Base-by-base conservation (phyloP, 1,284 basidiomycete genomes). In the Singerocomus inundabilis region DNA sequence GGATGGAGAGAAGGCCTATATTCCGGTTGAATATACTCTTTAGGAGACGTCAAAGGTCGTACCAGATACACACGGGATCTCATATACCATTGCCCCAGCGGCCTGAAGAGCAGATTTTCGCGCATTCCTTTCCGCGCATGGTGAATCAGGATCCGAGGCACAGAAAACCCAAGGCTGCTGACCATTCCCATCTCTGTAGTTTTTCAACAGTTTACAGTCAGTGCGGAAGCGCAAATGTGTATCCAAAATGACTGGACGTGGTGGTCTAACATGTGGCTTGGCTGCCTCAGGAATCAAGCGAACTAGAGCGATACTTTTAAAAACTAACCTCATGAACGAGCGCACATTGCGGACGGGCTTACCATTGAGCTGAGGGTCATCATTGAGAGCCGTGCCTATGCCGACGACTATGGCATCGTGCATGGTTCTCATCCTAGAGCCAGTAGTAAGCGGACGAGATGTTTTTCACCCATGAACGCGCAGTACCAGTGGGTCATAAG, bases 341-440 rank as follows among this genome's bases (percentile, higher is more conserved):
- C 21, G 29, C 32, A 33, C n/a, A 11, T 46, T 30, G 24, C 21
- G 2, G 37, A 32, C 21, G 37, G 34, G 68, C 84, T 56, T 59
- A 93, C 94, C 86, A 64, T 95, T 97, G 21, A 99, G 75, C 61
- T 96, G 89, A 10, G 96, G 96, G 67, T 99, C 80, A 61, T 99
- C 96, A 59, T 93, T 93, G 41, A 93, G 69, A 11, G 93, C 83
- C 0, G 96, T 98, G 5, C 91, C 91, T 36, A 96, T 82, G 6
- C 96, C 96, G 37, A 99, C 79, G 28, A 99, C 72, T 54, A 99
- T 98, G 9, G 82, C 93, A 64, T 97, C 91, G 70, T 98, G 95
- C 78, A 93, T 81, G 0, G 88, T 79, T 56, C 92, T 77, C 79
- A 93, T 82, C 85, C 89, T 93, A 39, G 48, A 26, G 39, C 44